Base-by-base conservation (phyloP, 1,284 basidiomycete species). In the Boletus semigastroideus region DNA sequence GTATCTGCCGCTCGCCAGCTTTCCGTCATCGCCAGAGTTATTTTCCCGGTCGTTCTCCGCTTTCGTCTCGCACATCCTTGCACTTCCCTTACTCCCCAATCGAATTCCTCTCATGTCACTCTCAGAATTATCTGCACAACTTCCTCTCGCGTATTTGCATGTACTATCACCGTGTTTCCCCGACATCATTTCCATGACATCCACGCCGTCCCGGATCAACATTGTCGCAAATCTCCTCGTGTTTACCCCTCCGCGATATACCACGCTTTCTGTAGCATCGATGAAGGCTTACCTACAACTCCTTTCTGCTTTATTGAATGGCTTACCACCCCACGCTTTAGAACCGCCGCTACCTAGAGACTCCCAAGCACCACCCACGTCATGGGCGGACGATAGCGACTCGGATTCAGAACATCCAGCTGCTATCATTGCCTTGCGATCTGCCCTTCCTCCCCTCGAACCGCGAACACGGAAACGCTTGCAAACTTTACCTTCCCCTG, bases 61-160 rank as follows among this genome's bases (percentile, higher is more conserved):
- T 17, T 61, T 84, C 36, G 57, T 83, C 39, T 61, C 68, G 5
- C 65, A 74, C 51, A 79, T 91, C 49, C 71, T 89, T 48, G 76
- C 82, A 7, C 76, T 90, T 42, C 82, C 83, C 1, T 69, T 86
- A 0, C 75, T 90, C 1, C 87, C 83, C 1, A 85, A 89, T 63
- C 82, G 86, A 9, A 71, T 91, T 22, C 80, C 86, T 12, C 65
- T 88, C 10, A 55, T 69, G 9, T 70, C 77, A 25, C 74, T 89
- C 45, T 67, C 70, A 44, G 60, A 68, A 20, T 63, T 84, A 36
- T 73, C 78, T 22, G 63, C 71, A 34, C 71, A 72, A 12, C 68
- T 84, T 34, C 79, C 81, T 9, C 65, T 80, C n/a, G 52, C 67
- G 1, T 64, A 71, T 17, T 49, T 78, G 14, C 58, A 73, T 46